phyloP scores from a whole-genome alignment of 352 stramenopile species.

The Phytophthora litchii region DNA sequence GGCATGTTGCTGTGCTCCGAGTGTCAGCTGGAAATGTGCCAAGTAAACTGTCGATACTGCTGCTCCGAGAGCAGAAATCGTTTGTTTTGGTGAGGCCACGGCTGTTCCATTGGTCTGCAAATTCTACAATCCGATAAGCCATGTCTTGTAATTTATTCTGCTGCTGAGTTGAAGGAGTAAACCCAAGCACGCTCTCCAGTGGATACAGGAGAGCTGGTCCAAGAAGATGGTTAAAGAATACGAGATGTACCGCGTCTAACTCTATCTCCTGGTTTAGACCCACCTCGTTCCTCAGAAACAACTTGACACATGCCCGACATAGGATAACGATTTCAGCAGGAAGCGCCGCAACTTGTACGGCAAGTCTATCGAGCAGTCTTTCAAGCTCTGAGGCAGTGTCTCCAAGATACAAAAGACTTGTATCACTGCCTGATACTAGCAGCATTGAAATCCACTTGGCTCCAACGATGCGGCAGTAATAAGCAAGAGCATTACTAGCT shows the following conservation, averaged over 20 bases:
- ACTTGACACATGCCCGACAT: constrained; percentile 43
- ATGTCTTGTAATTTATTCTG: constrained; percentile 17
- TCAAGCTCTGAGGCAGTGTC: constrained; percentile 13
- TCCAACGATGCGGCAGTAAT: constrained; percentile 42
- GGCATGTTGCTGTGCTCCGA: constrained; percentile 4
- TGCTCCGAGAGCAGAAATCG: constrained; percentile 11
- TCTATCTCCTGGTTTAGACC: constrained; percentile 8
- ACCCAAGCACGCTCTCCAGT: constrained; percentile 12
- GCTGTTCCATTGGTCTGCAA: constrained; percentile 15
- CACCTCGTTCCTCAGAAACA: constrained; percentile 17
- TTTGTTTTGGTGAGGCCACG: background rate
- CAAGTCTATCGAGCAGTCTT: constrained; percentile 40
- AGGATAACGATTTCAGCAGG: constrained; percentile 61
- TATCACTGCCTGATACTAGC: constrained; percentile 5
- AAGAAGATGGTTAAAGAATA: constrained; percentile 84
- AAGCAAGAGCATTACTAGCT: constrained; percentile 40
- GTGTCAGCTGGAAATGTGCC: constrained; percentile 2
- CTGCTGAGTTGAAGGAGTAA: constrained; percentile 13
- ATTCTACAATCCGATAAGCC: constrained; percentile 24
- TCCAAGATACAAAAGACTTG: background rate
- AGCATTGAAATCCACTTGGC: constrained; percentile 37
- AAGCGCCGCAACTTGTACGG: constrained; percentile 27
- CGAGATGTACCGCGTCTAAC: constrained; percentile 49
- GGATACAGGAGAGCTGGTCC: constrained; percentile 48
- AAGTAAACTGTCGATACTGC: constrained; percentile 19